Evolutionary conservation across 148 eudicot genomes (phyloP).

Genomic region (Diospyros lotus): DNA sequence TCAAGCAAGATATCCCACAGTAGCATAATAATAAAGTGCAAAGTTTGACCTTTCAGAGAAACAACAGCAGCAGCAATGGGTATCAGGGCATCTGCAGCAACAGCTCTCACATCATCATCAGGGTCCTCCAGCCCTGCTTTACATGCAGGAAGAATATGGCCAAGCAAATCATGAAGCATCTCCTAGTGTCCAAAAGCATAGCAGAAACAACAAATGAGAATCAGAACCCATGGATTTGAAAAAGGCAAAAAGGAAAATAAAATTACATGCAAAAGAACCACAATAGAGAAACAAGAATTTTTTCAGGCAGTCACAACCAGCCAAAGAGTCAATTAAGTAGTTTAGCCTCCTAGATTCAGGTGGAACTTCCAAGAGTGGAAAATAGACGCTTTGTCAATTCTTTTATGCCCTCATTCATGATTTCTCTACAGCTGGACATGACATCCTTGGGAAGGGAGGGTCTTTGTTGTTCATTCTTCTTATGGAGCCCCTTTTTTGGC

Average conservation of each 20-base stretch:
- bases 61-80: constrained; percentile 85
- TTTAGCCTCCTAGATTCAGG: too few species aligned
- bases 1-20: constrained; percentile 98
- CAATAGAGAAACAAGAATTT: neutral
- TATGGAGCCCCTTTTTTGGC: too few species aligned
- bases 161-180: constrained; percentile 83
- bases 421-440: too few species aligned
- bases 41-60: constrained; percentile 53
- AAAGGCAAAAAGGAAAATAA: neutral
- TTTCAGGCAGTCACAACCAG: neutral
- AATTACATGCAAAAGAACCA: neutral
- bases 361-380: too few species aligned
- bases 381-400: too few species aligned
- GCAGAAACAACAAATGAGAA: constrained; percentile 9
- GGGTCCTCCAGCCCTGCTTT: constrained; percentile 97
- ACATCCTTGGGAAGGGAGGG: too few species aligned
- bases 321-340: too few species aligned
- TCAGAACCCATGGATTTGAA: constrained; percentile 2
- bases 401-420: too few species aligned
- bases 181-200: constrained; percentile 37
- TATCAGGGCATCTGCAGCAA: constrained; percentile 96
- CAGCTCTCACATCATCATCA: constrained; percentile 99
- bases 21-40: constrained; percentile 78
- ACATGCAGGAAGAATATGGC: constrained; percentile 85
- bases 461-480: too few species aligned